Evolutionary conservation across 2,329 filamentous ascomycete genomes (phyloP).

Genomic region (Cytospora piceae): DNA sequence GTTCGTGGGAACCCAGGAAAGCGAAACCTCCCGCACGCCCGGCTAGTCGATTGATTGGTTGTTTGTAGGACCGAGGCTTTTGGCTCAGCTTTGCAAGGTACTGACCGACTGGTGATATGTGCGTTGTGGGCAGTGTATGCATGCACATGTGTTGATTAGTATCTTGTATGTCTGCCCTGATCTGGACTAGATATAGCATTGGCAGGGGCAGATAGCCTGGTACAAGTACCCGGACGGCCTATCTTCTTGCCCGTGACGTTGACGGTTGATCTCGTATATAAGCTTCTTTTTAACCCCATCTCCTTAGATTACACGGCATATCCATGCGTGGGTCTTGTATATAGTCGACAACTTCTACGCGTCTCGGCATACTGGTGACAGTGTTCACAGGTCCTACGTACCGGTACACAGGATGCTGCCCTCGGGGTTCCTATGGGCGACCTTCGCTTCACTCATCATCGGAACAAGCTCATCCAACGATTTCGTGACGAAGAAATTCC

Average conservation of each 20-base stretch:
- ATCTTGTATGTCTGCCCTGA: no score
- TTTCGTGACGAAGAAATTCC: conserved; percentile 7
- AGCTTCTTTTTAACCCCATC: conserved; percentile 14
- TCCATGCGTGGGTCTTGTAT: not conserved
- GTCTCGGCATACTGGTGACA: no score
- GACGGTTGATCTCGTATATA: not conserved
- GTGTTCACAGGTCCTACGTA: not conserved
- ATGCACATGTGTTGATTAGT: no score
- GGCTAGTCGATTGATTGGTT: not conserved
- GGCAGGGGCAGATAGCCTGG: not conserved
- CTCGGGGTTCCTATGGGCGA: conserved; percentile 8
- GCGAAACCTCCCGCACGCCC: not conserved
- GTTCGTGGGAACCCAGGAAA: not conserved
- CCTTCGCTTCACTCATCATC: conserved; percentile 4
- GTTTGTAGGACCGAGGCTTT: not conserved
- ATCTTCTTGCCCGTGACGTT: not conserved
- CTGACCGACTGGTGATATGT: no score
- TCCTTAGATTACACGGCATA: conserved; percentile 10
- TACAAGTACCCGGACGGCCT: conserved; percentile 14
- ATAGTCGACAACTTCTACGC: no score
- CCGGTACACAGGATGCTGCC: conserved; percentile 5
- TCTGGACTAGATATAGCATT: not conserved
- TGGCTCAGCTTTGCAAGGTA: no score
- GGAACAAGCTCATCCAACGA: conserved; percentile 15
- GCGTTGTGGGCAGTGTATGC: no score